These are phyloP conservation scores for Xylariomycetidae sp. DNA, from an alignment of 2,329 filamentous ascomycete species.

Conservation along the genomic window DNA sequence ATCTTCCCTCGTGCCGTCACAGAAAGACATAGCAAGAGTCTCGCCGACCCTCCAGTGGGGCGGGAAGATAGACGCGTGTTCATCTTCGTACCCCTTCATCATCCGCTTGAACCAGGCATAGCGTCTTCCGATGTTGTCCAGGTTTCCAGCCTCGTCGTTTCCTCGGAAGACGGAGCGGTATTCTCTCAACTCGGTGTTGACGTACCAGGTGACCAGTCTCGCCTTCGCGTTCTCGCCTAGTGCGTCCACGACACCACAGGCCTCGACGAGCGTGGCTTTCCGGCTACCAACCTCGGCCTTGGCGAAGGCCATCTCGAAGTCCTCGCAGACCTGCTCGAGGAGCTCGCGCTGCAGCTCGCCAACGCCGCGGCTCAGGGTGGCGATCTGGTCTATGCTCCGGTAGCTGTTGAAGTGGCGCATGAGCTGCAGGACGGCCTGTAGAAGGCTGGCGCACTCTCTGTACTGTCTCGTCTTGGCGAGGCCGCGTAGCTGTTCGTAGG, in stretches of 20 bases:
- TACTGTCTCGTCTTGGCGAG: slow-evolving; percentile 86
- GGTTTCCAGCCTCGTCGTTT: slow-evolving; percentile 90
- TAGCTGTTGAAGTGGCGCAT: slow-evolving; percentile 99
- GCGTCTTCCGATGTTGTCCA: slow-evolving; percentile 92
- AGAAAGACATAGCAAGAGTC: slow-evolving; percentile 84
- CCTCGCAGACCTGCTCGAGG: slow-evolving; percentile 96
- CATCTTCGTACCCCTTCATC: slow-evolving; percentile 92
- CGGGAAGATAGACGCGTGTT: slow-evolving; percentile 86
- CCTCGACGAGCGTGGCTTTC: slow-evolving; percentile 71
- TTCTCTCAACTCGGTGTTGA: slow-evolving; percentile 93
- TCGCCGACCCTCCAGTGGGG: slow-evolving; percentile 86
- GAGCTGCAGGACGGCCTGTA: slow-evolving; percentile 93
- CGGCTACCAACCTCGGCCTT: slow-evolving; percentile 74
- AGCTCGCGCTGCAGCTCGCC: slow-evolving; percentile 89
- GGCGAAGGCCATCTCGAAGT: slow-evolving; percentile 93
- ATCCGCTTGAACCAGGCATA: slow-evolving; percentile 97
- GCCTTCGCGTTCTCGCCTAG: slow-evolving; percentile 81
- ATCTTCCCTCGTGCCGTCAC: slow-evolving; percentile 91
- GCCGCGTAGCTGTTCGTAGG: slow-evolving; percentile 90
- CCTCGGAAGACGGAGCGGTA: slow-evolving; percentile 94
- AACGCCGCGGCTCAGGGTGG: slow-evolving; percentile 85
- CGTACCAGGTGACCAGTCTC: slow-evolving; percentile 90
- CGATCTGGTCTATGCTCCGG: slow-evolving; percentile 95
- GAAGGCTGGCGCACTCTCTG: slow-evolving; percentile 84
- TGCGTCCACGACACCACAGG: slow-evolving; percentile 90